Conservation (phyloP, 2,329 filamentous ascomycete genomes). For the Lecanicillium sp. region DNA sequence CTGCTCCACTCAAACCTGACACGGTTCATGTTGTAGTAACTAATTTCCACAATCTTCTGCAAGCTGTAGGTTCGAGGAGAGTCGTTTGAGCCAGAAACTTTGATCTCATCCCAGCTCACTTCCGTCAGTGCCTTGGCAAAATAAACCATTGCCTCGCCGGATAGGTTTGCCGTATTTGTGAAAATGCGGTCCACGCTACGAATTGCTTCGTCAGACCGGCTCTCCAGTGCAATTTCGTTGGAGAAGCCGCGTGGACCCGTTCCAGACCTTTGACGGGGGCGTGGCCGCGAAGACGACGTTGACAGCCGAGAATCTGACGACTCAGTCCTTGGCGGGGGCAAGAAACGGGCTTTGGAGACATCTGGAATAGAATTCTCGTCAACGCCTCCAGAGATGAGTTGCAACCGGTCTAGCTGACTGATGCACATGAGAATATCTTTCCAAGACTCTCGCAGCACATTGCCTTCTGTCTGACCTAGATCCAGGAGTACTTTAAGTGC, state of each 20-base stretch:
- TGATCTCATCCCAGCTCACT: slow-evolving; percentile 98
- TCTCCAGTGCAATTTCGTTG: slow-evolving; percentile 81
- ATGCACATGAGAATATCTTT: slow-evolving; percentile 92
- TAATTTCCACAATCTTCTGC: slow-evolving; percentile 97
- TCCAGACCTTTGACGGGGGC: slow-evolving; percentile 41
- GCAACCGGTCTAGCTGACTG: slow-evolving; percentile 89
- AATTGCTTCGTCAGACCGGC: slow-evolving; percentile 85
- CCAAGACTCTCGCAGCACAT: slow-evolving; percentile 84
- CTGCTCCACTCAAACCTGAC: slow-evolving; percentile 97
- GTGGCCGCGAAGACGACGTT: slow-evolving; percentile 44
- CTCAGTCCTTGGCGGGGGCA: slow-evolving; percentile 49
- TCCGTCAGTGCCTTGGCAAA: slow-evolving; percentile 90
- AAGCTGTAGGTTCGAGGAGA: slow-evolving; percentile 94
- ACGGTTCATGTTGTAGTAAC: slow-evolving; percentile 99
- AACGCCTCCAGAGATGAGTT: slow-evolving; percentile 89
- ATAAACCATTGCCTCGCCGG: slow-evolving; percentile 88
- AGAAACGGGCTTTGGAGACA: slow-evolving; percentile 73
- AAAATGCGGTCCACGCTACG: slow-evolving; percentile 94
- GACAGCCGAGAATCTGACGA: slow-evolving; percentile 57
- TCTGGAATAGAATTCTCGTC: slow-evolving; percentile 90
- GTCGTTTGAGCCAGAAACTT: slow-evolving; percentile 91
- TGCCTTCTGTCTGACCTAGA: slow-evolving; percentile 86
- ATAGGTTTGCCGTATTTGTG: slow-evolving; percentile 88
- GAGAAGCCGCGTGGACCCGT: slow-evolving; percentile 59
- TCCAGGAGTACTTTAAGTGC: slow-evolving; percentile 88